A percentile compares a stretch with the other conserved stretches of the same genome.
phyloP scores from a whole-genome alignment of 2,329 filamentous ascomycete genomes.

The Lachnellula cervina region DNA sequence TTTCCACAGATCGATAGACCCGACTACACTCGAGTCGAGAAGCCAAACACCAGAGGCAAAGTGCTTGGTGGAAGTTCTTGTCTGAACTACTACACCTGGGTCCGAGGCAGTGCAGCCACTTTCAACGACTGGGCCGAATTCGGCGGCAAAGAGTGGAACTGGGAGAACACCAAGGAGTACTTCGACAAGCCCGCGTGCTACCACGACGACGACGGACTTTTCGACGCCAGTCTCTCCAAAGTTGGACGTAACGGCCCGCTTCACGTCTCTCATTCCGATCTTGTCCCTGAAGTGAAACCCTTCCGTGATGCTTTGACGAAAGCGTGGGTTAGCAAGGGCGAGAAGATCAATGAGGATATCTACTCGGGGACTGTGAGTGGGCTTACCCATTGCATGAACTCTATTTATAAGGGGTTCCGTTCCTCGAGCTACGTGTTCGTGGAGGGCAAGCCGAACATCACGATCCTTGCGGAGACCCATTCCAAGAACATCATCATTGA shows the following conservation, averaged over 20 bases:
- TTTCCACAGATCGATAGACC: slow-evolving; percentile 48
- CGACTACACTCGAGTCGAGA: slow-evolving; percentile 57
- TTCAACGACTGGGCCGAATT: slow-evolving; percentile 48
- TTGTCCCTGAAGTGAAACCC: slow-evolving; percentile 45
- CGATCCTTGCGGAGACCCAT: slow-evolving; percentile 42
- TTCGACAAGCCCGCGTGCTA: slow-evolving; percentile 52
- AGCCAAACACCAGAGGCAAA: slow-evolving; percentile 50
- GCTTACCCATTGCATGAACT: slow-evolving; percentile 48
- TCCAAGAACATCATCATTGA: slow-evolving; percentile 53
- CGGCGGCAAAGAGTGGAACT: slow-evolving; percentile 49
- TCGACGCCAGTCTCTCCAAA: slow-evolving; percentile 42
- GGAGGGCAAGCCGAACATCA: slow-evolving; percentile 50
- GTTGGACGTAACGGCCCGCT: slow-evolving; percentile 49
- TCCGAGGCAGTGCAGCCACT: slow-evolving; percentile 51
- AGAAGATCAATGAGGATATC: slow-evolving; percentile 48
- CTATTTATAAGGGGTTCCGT: slow-evolving; percentile 53
- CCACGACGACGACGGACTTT: slow-evolving; percentile 48
- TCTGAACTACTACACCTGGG: slow-evolving; percentile 64
- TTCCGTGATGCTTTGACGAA: slow-evolving; percentile 47
- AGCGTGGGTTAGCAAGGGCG: slow-evolving; percentile 51
- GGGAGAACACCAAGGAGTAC: slow-evolving; percentile 46
- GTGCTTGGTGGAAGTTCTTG: slow-evolving; percentile 43
- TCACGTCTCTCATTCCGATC: slow-evolving; percentile 48
- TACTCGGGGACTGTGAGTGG: slow-evolving; percentile 52
- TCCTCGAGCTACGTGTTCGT: slow-evolving; percentile 49